These are phyloP conservation scores for Platismatia glauca DNA, from an alignment of 495 filamentous ascomycete species.

Conservation along the genomic window DNA sequence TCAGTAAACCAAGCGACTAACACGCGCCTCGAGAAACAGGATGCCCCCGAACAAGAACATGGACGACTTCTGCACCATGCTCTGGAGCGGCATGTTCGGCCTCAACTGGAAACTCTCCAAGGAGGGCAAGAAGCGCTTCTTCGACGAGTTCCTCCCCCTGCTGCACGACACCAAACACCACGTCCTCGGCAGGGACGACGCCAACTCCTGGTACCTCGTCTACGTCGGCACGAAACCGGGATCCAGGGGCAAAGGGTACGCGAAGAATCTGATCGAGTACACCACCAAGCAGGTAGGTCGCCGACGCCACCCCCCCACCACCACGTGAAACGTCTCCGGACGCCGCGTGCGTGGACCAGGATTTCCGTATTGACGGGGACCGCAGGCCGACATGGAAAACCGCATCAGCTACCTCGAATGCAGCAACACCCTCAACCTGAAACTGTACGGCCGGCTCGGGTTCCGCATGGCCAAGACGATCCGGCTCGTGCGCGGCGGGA, in stretches of 20 bases:
- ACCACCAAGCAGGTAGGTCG: conserved; percentile 49
- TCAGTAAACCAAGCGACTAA: not conserved
- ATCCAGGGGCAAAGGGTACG: conserved; percentile 60
- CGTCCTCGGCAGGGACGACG: conserved; percentile 53
- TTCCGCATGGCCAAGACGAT: conserved; percentile 54
- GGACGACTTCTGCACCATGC: conserved; percentile 59
- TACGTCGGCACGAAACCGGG: conserved; percentile 65
- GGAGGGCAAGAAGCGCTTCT: conserved; percentile 65
- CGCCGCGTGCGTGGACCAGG: no score
- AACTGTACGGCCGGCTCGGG: conserved; percentile 61
- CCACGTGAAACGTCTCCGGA: no score
- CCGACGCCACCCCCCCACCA: not conserved
- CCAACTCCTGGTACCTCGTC: conserved; percentile 62
- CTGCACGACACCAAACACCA: conserved; percentile 62
- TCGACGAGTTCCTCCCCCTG: conserved; percentile 65
- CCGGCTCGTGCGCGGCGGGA: conserved; percentile 46
- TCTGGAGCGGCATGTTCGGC: conserved; percentile 65
- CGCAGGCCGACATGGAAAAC: conserved; percentile 55
- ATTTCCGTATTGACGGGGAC: not conserved
- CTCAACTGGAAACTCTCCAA: conserved; percentile 51
- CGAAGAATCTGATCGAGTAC: conserved; percentile 55
- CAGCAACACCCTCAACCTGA: conserved; percentile 54
- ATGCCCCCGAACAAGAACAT: conserved; percentile 66
- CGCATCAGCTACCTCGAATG: conserved; percentile 66
- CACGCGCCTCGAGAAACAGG: conserved; percentile 36